Evolutionary conservation across 495 filamentous ascomycete species (phyloP).

Genomic region (Cercophora sp.): DNA sequence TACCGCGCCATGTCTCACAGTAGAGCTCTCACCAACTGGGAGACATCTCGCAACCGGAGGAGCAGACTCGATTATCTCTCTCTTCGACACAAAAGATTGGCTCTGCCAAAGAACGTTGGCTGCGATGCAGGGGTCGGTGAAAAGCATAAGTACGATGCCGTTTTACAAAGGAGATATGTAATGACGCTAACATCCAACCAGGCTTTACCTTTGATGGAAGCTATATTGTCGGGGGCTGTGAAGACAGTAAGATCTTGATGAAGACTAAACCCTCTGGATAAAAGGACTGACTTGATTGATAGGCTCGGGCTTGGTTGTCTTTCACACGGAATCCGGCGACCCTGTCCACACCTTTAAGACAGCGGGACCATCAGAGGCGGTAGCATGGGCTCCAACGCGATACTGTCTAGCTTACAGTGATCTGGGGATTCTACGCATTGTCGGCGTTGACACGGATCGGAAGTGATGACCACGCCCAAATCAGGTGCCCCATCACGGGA

Average conservation of each 20-base stretch:
- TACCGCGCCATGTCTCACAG: slow-evolving; percentile 69
- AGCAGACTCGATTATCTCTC: slow-evolving; percentile 77
- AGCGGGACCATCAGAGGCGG: slow-evolving; percentile 55
- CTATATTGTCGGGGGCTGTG: slow-evolving; percentile 79
- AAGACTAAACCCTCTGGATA: neutral
- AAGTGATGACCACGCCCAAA: too few species aligned
- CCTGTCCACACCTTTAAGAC: slow-evolving; percentile 76
- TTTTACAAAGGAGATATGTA: neutral
- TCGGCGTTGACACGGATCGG: too few species aligned
- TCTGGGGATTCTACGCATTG: slow-evolving; percentile 73
- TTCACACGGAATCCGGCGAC: slow-evolving; percentile 86
- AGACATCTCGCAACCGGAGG: slow-evolving; percentile 84
- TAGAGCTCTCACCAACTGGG: slow-evolving; percentile 69
- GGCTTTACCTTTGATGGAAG: slow-evolving; percentile 86
- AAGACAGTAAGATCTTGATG: slow-evolving; percentile 56
- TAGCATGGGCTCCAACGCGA: slow-evolving; percentile 85
- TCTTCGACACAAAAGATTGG: slow-evolving; percentile 94
- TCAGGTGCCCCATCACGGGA: too few species aligned
- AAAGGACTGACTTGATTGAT: slow-evolving; percentile 7
- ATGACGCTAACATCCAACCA: slow-evolving; percentile 22
- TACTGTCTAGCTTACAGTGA: slow-evolving; percentile 92
- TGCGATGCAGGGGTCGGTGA: slow-evolving; percentile 72
- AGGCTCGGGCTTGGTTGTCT: slow-evolving; percentile 62
- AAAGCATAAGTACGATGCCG: slow-evolving; percentile 59
- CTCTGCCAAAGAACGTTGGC: slow-evolving; percentile 78